phyloP scores from a whole-genome alignment of 148 eudicot species.

The Tetragonia tetragonoides region DNA sequence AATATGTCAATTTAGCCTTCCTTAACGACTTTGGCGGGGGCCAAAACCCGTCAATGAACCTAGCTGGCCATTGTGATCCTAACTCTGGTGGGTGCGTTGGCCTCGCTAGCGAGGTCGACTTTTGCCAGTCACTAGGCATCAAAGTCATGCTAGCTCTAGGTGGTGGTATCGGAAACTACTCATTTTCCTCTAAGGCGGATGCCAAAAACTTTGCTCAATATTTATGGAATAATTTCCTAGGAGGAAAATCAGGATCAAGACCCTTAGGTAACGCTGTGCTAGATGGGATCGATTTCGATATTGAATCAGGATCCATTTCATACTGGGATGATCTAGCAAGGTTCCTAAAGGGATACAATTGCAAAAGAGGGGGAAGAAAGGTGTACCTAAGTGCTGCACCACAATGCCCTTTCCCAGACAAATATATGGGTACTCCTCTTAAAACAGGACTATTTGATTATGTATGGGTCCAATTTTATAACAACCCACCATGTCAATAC shows the following conservation, averaged over 20 bases:
- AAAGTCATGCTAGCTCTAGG: conserved; percentile 49
- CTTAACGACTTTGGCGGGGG: conserved; percentile 46
- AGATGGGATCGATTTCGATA: conserved; percentile 50
- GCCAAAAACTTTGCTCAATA: conserved; percentile 36
- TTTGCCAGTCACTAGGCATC: conserved; percentile 38
- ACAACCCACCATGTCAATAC: conserved; percentile 78
- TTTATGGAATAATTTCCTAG: conserved; percentile 37
- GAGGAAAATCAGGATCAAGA: conserved; percentile 30
- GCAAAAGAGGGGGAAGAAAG: conserved; percentile 18
- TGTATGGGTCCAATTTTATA: conserved; percentile 89
- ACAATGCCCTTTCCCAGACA: conserved; percentile 84
- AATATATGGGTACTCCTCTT: conserved; percentile 45
- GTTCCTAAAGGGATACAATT: conserved; percentile 19
- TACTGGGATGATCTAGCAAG: conserved; percentile 42
- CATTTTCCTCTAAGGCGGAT: conserved; percentile 36
- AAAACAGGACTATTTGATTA: conserved; percentile 63
- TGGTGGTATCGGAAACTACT: conserved; percentile 47
- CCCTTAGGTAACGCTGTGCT: conserved; percentile 40
- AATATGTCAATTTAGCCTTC: conserved; percentile 46
- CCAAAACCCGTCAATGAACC: conserved; percentile 39
- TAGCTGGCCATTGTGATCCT: conserved; percentile 53
- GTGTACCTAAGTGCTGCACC: conserved; percentile 78
- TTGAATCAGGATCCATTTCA: conserved; percentile 36
- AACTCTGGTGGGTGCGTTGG: conserved; percentile 35
- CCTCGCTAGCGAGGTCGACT: conserved; percentile 33